phyloP scores from a whole-genome alignment of 257 asterid genomes.

The Scutellaria minor region DNA sequence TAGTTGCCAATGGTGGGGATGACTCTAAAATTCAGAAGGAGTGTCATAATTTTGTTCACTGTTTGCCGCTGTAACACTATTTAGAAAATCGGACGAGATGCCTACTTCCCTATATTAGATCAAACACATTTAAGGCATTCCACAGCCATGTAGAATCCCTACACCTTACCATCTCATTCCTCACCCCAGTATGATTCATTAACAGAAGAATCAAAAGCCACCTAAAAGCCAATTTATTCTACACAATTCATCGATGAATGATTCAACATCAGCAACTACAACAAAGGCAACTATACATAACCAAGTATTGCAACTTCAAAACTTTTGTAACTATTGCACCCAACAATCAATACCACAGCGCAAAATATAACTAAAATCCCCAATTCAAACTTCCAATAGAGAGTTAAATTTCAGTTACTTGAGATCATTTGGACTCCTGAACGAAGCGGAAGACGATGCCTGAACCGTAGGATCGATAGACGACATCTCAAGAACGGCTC shows the following conservation, averaged over 20 bases:
- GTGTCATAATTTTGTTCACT: background rate
- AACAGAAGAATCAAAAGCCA: conserved; percentile 8
- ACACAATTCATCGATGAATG: conserved; percentile 1
- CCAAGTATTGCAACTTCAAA: conserved; percentile 25
- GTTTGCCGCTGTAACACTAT: background rate
- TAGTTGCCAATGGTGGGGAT: conserved; percentile 19
- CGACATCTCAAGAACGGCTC: conserved; percentile 73
- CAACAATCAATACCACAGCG: background rate
- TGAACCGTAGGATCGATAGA: conserved; percentile 53
- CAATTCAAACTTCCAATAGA: conserved; percentile 32
- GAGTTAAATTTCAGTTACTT: conserved; percentile 42
- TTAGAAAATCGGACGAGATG: background rate
- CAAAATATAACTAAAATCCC: conserved; percentile 16
- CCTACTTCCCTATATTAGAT: background rate
- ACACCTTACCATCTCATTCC: conserved; percentile 4
- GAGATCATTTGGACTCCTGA: conserved; percentile 41
- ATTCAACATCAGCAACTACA: conserved; percentile 27
- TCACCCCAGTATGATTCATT: conserved; percentile 4
- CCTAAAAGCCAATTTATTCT: background rate
- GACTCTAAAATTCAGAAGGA: background rate
- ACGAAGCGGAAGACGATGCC: conserved; percentile 52
- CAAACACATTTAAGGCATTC: background rate
- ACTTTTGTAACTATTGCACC: background rate
- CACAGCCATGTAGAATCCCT: conserved; percentile 18
- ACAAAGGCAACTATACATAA: background rate